Conservation (phyloP, 2,329 filamentous ascomycete species). For the Colletotrichum tropicale region DNA sequence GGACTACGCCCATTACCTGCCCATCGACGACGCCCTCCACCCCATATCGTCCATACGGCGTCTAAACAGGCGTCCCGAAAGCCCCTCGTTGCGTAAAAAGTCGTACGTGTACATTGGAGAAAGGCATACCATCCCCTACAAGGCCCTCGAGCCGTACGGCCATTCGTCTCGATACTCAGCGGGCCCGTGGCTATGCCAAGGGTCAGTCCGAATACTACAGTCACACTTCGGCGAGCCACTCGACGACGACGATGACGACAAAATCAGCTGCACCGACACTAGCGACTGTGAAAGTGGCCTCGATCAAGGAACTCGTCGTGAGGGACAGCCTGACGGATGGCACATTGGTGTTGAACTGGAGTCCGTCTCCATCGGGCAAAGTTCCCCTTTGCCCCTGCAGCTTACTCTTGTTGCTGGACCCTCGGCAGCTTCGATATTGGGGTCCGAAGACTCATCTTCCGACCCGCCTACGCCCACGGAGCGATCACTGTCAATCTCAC, state of each 20-base stretch:
- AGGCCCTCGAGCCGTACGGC: neutral
- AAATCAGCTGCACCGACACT: neutral
- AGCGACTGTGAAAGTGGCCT: neutral
- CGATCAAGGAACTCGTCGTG: neutral
- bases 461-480: neutral
- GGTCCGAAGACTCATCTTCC: neutral
- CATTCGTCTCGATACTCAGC: fast-evolving
- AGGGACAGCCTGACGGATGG: neutral
- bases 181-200: neutral
- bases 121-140: neutral
- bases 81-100: neutral
- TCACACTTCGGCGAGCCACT: neutral
- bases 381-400: neutral
- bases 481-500: neutral
- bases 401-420: neutral
- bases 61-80: neutral
- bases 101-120: neutral
- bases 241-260: neutral
- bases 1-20: neutral
- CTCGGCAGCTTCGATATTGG: neutral
- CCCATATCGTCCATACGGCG: neutral
- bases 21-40: neutral
- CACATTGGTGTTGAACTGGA: neutral
- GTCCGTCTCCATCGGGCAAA: neutral
- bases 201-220: neutral